Evolutionary conservation across 2,329 filamentous ascomycete genomes (phyloP).

Genomic region (Xylariaceae sp.): DNA sequence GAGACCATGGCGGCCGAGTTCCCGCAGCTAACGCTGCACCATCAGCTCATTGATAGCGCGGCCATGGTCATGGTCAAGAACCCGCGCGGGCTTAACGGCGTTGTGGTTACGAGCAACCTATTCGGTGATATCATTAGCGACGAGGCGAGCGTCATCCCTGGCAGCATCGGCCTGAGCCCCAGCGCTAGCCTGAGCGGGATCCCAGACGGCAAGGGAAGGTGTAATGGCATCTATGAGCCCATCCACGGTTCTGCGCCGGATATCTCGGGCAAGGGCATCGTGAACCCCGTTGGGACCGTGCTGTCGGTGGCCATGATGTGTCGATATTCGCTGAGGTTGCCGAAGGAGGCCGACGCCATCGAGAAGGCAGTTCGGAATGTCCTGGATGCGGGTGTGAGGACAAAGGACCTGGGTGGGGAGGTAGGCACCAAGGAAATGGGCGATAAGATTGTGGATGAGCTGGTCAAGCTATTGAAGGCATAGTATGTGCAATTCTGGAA

Average conservation of each 20-base stretch:
- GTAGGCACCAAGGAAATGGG: conserved; percentile 71
- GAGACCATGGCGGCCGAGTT: conserved; percentile 87
- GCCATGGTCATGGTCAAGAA: conserved; percentile 98
- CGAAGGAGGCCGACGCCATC: conserved; percentile 70
- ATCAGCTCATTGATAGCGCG: conserved; percentile 93
- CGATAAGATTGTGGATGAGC: conserved; percentile 72
- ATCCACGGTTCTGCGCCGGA: conserved; percentile 95
- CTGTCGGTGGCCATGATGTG: conserved; percentile 88
- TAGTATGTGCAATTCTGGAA: conserved; percentile 7
- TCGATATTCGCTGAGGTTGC: conserved; percentile 81
- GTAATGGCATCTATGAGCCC: conserved; percentile 95
- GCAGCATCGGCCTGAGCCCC: conserved; percentile 81
- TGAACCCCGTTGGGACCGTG: conserved; percentile 30
- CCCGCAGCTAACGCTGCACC: conserved; percentile 75
- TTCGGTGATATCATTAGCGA: conserved; percentile 96
- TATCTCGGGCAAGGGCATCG: conserved; percentile 85
- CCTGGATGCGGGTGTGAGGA: conserved; percentile 74
- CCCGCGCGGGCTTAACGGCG: conserved; percentile 79
- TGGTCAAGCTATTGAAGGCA: conserved; percentile 61
- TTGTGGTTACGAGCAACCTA: conserved; percentile 88
- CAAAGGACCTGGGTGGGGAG: conserved; percentile 79
- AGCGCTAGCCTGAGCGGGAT: conserved; percentile 83
- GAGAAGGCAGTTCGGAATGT: conserved; percentile 77
- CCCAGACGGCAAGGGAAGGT: conserved; percentile 76
- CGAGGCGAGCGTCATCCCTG: conserved; percentile 91